Conservation (phyloP, 768 basidiomycete species). For the Fistulinella prunicolor region DNA sequence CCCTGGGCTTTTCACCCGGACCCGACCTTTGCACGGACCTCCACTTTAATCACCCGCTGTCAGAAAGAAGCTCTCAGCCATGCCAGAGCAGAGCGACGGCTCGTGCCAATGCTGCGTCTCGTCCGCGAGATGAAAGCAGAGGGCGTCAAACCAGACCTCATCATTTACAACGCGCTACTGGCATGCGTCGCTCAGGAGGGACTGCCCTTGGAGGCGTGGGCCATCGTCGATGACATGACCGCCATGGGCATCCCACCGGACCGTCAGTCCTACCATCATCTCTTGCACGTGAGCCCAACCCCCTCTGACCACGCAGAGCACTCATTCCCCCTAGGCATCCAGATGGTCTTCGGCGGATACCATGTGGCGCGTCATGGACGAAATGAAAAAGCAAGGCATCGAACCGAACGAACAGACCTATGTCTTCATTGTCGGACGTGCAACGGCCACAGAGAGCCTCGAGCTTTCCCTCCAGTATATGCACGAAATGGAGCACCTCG, state of each 20-base stretch:
- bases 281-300: conserved; percentile 52
- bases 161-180: conserved; percentile 58
- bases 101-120: conserved; percentile 41
- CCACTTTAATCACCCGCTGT: conserved; percentile 27
- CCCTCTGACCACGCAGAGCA: neutral
- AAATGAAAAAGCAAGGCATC: conserved; percentile 51
- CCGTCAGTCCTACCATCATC: conserved; percentile 50
- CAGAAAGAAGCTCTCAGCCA: conserved; percentile 32
- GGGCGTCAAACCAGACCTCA: conserved; percentile 49
- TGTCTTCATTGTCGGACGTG: conserved; percentile 49
- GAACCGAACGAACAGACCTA: conserved; percentile 53
- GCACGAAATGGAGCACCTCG: conserved; percentile 51
- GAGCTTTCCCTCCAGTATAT: conserved; percentile 65
- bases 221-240: conserved; percentile 69
- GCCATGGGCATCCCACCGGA: conserved; percentile 47
- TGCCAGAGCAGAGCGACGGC: conserved; percentile 36
- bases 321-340: conserved; percentile 42
- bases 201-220: conserved; percentile 53
- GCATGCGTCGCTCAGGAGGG: conserved; percentile 43
- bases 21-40: conserved; percentile 23
- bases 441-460: conserved; percentile 46
- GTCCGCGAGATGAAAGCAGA: conserved; percentile 57
- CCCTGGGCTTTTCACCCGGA: conserved; percentile 31
- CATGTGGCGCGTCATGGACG: conserved; percentile 49
- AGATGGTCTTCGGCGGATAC: conserved; percentile 36